These are phyloP conservation scores for cucumber (Cucumis sativus) DNA, from an alignment of 306 rosid species.

Conservation along the genomic window DNA sequence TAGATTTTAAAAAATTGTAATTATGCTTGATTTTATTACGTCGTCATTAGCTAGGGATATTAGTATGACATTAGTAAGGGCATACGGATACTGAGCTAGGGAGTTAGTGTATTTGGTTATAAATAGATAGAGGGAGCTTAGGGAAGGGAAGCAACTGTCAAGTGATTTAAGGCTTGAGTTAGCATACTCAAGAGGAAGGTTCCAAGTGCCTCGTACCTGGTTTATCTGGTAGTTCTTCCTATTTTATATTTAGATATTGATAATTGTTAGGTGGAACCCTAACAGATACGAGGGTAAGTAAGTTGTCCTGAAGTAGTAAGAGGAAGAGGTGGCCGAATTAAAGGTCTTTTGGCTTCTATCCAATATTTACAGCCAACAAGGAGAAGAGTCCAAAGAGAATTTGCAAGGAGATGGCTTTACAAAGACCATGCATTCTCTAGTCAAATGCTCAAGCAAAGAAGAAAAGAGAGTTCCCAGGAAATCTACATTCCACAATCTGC, in stretches of 20 bases:
- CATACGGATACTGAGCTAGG: no score
- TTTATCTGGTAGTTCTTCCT: no score
- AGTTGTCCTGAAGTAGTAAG: neutral
- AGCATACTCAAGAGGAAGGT: no score
- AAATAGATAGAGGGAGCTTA: no score
- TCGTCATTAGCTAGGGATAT: neutral
- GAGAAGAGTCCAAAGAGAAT: neutral
- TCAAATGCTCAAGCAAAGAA: neutral
- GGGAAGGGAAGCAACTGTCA: no score
- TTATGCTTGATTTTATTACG: neutral
- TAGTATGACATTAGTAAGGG: no score
- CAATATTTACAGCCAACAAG: neutral
- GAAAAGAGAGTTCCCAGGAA: neutral
- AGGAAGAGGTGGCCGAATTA: neutral
- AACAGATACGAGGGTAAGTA: neutral
- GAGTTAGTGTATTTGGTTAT: no score
- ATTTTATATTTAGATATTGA: no score
- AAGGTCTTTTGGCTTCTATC: no score
- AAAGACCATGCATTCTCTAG: neutral
- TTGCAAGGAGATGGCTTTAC: neutral
- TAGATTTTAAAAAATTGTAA: neutral
- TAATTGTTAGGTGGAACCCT: no score
- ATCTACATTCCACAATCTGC: neutral
- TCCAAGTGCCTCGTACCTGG: no score
- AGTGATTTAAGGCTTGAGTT: no score